A percentile compares a stretch with the other conserved stretches of the same genome.
Evolutionary conservation across 1,139 yeast genomes (phyloP).

Genomic region (Zygoascus hellenicus): DNA sequence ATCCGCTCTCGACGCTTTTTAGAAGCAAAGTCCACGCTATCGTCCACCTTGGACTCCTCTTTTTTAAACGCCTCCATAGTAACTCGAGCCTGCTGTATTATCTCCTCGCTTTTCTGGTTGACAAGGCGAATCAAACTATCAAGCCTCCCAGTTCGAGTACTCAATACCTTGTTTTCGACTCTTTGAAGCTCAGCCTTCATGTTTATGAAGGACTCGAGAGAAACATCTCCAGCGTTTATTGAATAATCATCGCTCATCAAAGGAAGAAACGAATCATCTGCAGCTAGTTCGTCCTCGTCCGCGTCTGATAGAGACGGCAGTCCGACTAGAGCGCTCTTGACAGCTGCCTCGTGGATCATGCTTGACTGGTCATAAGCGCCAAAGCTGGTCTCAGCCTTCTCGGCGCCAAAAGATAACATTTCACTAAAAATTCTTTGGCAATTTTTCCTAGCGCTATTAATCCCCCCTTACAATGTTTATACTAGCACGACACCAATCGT

Average conservation of each 20-base stretch:
- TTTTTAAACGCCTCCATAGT: background rate
- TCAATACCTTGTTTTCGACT: slow-evolving; percentile 1
- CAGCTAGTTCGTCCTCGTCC: slow-evolving; percentile 1
- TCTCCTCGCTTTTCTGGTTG: background rate
- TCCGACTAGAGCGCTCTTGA: slow-evolving; percentile 2
- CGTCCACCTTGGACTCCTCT: background rate
- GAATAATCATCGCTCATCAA: slow-evolving; percentile 6
- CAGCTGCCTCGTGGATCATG: background rate
- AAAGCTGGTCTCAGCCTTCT: too few relatives aligned
- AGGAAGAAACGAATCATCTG: slow-evolving; percentile 8
- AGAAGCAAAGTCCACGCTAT: background rate
- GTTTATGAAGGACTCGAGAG: background rate
- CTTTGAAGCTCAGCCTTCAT: background rate
- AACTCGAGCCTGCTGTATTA: background rate
- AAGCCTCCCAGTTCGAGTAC: background rate
- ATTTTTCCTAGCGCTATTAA: too few relatives aligned
- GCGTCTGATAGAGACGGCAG: slow-evolving; percentile 1
- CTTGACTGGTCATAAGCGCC: too few relatives aligned
- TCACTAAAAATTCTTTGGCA: too few relatives aligned
- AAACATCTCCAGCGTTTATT: background rate
- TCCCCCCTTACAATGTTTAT: too few relatives aligned
- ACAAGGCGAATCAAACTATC: background rate
- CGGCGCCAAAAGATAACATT: too few relatives aligned
- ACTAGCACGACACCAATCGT: too few relatives aligned
- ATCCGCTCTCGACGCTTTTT: background rate